Base-by-base conservation (phyloP, 495 filamentous ascomycete species). In the Daldinia caldariorum region DNA sequence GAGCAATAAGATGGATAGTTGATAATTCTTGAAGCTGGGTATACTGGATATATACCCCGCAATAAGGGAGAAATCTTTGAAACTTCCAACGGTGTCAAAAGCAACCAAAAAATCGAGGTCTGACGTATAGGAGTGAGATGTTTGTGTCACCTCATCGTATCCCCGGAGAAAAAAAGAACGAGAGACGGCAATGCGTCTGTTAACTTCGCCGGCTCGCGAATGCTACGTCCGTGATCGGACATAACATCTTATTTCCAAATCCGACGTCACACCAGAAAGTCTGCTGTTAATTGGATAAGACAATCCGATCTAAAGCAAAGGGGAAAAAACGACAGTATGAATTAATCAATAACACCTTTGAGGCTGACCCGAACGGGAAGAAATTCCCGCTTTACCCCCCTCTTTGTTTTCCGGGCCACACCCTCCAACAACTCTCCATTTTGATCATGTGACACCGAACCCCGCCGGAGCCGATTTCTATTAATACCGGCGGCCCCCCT, bases 11-110 rank as follows among this genome's bases (percentile, higher is more conserved):
- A 32, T 53, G 49, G 49, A 14, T 29, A 53, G 14, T 53, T 32
- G 0, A 7, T 1, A 47, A 4, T 9, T 53, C 26, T 53, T 6
- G 22, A 53, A 29, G 49, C 49, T 53, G 20, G 20, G 32, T 53
- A 53, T 53, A 53, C 49, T 53, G 20, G 20, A 53, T 53, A 53
- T 53, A 53, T 53, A 53, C 22, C 14, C 49, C 29, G 29, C 29
- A 29, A 53, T 32, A 53, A 26, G 26, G 29, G 22, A 18, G 7
- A 53, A 29, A 12, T 4, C 22, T 32, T 32, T 53, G 29, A 22
- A 12, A 18, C 18, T 47, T 47, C 1, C 16, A 47, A 47, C 18
- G 22, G 16, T 47, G 10, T 4, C 43, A 47, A 47, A 47, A 7
- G 1, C 34, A 0, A 35, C 34, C 34, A 35, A 35, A 10, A 35